Conservation (phyloP, 768 basidiomycete genomes). For the Grammothele lineata region DNA sequence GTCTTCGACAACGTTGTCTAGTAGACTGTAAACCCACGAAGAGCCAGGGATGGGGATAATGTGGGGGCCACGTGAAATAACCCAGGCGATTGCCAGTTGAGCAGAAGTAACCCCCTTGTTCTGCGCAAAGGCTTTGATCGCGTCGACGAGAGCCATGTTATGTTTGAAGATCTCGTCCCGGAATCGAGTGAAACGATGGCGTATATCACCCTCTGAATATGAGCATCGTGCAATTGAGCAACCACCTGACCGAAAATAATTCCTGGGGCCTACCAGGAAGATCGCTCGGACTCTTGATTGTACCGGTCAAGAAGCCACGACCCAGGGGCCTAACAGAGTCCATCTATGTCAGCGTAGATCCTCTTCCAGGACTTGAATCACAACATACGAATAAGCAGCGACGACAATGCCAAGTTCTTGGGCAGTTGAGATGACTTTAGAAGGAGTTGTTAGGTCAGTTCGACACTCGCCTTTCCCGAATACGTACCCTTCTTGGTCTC, state of each 20-base stretch:
- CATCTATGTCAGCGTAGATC: too few species aligned
- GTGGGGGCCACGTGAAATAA: conserved; percentile 14
- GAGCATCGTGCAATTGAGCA: neutral
- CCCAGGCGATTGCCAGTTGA: conserved; percentile 35
- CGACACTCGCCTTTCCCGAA: neutral
- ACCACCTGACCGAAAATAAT: too few species aligned
- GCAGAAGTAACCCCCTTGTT: conserved; percentile 39
- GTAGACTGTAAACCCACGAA: conserved; percentile 25
- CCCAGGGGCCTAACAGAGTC: conserved; percentile 52
- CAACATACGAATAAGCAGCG: conserved; percentile 52
- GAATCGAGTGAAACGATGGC: conserved; percentile 17
- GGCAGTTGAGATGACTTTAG: conserved; percentile 46
- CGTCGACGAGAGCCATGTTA: conserved; percentile 40
- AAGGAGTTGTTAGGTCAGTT: neutral
- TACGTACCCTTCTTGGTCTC: conserved; percentile 41
- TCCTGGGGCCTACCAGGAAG: conserved; percentile 25
- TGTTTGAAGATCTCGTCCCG: conserved; percentile 31
- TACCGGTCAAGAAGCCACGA: conserved; percentile 48
- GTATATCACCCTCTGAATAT: conserved; percentile 13
- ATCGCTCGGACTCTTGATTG: conserved; percentile 36
- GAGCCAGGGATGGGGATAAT: conserved; percentile 45
- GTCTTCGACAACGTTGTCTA: too few species aligned
- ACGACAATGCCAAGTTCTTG: conserved; percentile 54
- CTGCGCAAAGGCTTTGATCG: conserved; percentile 34
- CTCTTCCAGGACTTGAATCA: too few species aligned